Conservation (phyloP, 164 flowering plant species). For the Nelumbo lutea region DNA sequence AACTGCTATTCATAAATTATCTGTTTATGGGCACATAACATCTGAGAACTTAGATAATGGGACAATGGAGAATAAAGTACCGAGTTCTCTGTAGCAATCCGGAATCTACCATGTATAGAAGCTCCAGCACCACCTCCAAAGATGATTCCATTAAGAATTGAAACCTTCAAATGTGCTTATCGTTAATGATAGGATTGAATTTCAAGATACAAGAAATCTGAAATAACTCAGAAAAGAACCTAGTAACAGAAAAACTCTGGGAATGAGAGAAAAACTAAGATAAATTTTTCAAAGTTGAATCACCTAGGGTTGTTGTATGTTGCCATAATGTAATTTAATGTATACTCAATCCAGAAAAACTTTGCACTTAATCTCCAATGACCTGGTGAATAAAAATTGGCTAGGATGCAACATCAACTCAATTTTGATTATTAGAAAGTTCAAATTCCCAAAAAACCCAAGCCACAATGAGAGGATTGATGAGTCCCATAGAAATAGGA, state of each 20-base stretch:
- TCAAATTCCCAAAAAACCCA: no score
- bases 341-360: constrained; percentile 21
- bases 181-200: constrained; percentile 5
- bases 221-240: background rate
- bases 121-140: constrained; percentile 97
- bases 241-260: background rate
- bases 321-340: constrained; percentile 37
- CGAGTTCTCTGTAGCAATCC: constrained; percentile 86
- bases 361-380: constrained; percentile 30
- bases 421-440: background rate
- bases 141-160: constrained; percentile 90
- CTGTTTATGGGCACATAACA: background rate
- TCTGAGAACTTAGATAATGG: background rate
- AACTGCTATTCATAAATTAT: constrained; percentile 1
- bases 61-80: constrained; percentile 33
- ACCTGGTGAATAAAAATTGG: constrained; percentile 21
- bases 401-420: background rate
- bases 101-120: constrained; percentile 89
- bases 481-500: background rate
- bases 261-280: background rate
- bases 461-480: background rate
- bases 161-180: constrained; percentile 51
- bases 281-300: background rate
- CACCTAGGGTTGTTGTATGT: constrained; percentile 40
- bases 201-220: background rate